phyloP scores from a whole-genome alignment of 768 basidiomycete species.

The Mycena belliarum region DNA sequence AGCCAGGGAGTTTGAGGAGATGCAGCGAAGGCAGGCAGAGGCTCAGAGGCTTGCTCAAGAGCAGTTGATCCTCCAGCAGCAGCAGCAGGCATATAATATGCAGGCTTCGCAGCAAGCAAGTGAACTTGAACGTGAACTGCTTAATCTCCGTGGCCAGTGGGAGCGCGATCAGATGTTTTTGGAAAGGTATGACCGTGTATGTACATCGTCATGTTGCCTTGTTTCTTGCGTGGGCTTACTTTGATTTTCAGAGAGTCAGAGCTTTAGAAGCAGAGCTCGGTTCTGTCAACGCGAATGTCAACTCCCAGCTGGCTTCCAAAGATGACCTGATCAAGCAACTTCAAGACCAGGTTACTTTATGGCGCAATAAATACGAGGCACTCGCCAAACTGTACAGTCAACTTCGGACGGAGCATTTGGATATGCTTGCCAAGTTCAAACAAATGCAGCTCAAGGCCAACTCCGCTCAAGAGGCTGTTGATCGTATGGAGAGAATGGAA shows the following conservation, averaged over 20 bases:
- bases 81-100: conserved; percentile 79
- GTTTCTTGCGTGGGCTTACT: conserved; percentile 1
- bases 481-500: conserved; percentile 99
- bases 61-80: conserved; percentile 79
- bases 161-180: conserved; percentile 97
- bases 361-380: conserved; percentile 99
- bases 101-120: conserved; percentile 66
- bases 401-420: conserved; percentile 94
- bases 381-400: conserved; percentile 98
- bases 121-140: conserved; percentile 87
- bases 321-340: conserved; percentile 95
- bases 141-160: conserved; percentile 94
- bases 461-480: conserved; percentile 96
- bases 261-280: conserved; percentile 88
- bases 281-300: conserved; percentile 73
- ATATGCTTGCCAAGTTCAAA: conserved; percentile 96
- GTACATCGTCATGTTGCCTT: conserved; percentile 28
- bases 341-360: conserved; percentile 93
- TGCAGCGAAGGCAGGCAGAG: conserved; percentile 86
- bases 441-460: conserved; percentile 97
- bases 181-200: conserved; percentile 94
- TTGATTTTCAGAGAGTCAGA: conserved; percentile 79
- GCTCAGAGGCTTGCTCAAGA: conserved; percentile 88
- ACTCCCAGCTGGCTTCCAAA: conserved; percentile 85
- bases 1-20: conserved; percentile 86